Percentiles rank a stretch among this genome's conserved stretches.
Conservation (phyloP, 306 rosid genomes). For the Trifolium subterraneum region DNA sequence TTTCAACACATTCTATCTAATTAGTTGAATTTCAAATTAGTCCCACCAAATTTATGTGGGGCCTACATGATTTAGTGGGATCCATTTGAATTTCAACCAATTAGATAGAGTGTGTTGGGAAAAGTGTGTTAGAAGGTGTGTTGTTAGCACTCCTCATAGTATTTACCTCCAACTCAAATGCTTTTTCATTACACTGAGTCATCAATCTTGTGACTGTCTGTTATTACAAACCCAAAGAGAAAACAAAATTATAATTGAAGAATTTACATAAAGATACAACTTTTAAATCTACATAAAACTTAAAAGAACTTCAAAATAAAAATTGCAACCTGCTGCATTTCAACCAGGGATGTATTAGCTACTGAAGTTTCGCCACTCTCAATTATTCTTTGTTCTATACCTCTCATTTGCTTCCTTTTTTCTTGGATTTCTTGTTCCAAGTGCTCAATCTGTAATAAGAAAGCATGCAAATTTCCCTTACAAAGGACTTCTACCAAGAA, state of each 20-base stretch:
- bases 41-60: too few species aligned
- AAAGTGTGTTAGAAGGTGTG: too few species aligned
- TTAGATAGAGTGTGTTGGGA: too few species aligned
- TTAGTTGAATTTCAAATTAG: too few species aligned
- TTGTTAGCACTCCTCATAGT: too few species aligned
- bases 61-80: too few species aligned
- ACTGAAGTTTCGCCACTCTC: constrained; percentile 86
- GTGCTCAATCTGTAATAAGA: constrained; percentile 67
- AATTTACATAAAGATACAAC: constrained; percentile 10
- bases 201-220: constrained; percentile 83
- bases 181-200: constrained; percentile 83
- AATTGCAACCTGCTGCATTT: constrained; percentile 89
- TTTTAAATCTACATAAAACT: constrained; percentile 31
- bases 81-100: too few species aligned
- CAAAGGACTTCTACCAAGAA: constrained; percentile 23
- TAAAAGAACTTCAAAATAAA: constrained; percentile 13
- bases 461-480: constrained; percentile 34
- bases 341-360: constrained; percentile 72
- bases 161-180: constrained; percentile 92
- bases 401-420: constrained; percentile 83
- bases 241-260: constrained; percentile 28
- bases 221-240: constrained; percentile 41
- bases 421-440: constrained; percentile 91
- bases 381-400: constrained; percentile 77
- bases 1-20: too few species aligned